Evolutionary conservation across 352 stramenopile genomes (phyloP).

Genomic region (Aphanomyces euteiches): DNA sequence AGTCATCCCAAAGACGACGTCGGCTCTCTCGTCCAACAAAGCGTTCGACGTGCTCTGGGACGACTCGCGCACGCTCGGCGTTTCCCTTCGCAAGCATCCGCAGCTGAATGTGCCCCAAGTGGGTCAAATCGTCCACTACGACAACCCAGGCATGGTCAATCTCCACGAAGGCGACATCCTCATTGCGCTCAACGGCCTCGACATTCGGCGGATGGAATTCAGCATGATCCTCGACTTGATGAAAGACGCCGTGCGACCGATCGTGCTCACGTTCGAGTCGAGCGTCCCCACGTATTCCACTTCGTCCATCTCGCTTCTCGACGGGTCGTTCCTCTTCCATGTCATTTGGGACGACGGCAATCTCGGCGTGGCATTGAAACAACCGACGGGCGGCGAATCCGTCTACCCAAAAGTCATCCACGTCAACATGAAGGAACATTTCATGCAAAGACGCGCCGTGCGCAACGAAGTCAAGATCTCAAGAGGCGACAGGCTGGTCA

Average conservation of each 20-base stretch:
- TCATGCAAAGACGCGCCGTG: neutral
- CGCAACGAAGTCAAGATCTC: constrained; percentile 16
- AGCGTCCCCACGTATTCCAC: neutral
- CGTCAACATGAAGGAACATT: neutral
- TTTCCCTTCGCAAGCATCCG: constrained; percentile 7
- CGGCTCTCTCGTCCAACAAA: constrained; percentile 3
- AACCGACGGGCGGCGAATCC: neutral
- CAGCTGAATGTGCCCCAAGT: neutral
- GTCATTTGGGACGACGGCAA: constrained; percentile 34
- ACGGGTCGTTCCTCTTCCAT: constrained; percentile 77
- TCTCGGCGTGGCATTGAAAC: constrained; percentile 1
- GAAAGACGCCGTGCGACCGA: neutral
- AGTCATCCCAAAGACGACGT: neutral
- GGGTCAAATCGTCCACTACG: constrained; percentile 12
- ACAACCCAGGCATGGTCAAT: constrained; percentile 27
- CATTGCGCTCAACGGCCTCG: constrained; percentile 11
- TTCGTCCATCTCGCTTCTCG: constrained; percentile 46
- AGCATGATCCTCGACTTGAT: constrained; percentile 3
- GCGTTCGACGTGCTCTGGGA: constrained; percentile 14
- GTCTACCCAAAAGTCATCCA: constrained; percentile 7
- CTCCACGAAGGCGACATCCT: constrained; percentile 16
- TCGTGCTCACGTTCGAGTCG: constrained; percentile 26
- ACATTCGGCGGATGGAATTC: constrained; percentile 18
- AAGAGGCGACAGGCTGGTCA: constrained; percentile 20
- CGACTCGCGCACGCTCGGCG: neutral